Evolutionary conservation across 2,329 filamentous ascomycete species (phyloP).

Genomic region (Ceratocystis lukuohia): DNA sequence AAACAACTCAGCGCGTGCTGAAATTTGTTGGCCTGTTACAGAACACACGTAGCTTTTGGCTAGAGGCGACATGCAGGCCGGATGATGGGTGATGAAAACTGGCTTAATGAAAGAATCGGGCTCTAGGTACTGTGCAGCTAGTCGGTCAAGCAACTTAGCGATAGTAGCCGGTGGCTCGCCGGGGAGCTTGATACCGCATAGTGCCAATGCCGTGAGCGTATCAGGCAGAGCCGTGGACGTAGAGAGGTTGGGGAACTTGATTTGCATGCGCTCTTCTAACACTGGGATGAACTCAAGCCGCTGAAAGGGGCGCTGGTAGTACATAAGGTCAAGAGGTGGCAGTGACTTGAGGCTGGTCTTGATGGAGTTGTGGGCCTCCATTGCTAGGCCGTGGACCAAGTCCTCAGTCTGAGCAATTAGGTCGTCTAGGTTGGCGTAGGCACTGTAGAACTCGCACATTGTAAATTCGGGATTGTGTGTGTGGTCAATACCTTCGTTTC

Average conservation of each 20-base stretch:
- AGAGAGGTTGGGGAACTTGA: slow-evolving; percentile 51
- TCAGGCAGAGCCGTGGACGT: slow-evolving; percentile 42
- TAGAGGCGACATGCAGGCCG: slow-evolving; percentile 79
- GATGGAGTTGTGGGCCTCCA: slow-evolving; percentile 36
- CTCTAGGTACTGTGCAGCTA: slow-evolving; percentile 67
- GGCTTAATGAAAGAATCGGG: slow-evolving; percentile 53
- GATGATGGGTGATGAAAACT: slow-evolving; percentile 80
- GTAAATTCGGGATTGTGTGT: slow-evolving; percentile 97
- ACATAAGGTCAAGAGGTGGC: slow-evolving; percentile 34
- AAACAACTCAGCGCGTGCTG: slow-evolving; percentile 76
- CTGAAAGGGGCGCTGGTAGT: slow-evolving; percentile 43
- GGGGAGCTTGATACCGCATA: slow-evolving; percentile 51
- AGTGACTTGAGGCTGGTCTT: slow-evolving; percentile 34
- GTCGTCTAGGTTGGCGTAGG: slow-evolving; percentile 62
- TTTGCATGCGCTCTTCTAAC: slow-evolving; percentile 54
- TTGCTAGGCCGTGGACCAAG: slow-evolving; percentile 48
- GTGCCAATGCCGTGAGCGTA: slow-evolving; percentile 39
- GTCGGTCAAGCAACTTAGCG: slow-evolving; percentile 62
- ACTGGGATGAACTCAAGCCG: slow-evolving; percentile 70
- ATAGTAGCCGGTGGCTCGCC: slow-evolving; percentile 47
- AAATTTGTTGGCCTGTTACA: slow-evolving; percentile 54
- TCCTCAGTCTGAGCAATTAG: slow-evolving; percentile 64
- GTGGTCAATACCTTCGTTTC: slow-evolving; percentile 81
- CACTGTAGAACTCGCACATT: slow-evolving; percentile 92
- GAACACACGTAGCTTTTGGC: slow-evolving; percentile 73